Conservation (phyloP, 805 yeast species). For the Hanseniaspora hatyaiensis region DNA sequence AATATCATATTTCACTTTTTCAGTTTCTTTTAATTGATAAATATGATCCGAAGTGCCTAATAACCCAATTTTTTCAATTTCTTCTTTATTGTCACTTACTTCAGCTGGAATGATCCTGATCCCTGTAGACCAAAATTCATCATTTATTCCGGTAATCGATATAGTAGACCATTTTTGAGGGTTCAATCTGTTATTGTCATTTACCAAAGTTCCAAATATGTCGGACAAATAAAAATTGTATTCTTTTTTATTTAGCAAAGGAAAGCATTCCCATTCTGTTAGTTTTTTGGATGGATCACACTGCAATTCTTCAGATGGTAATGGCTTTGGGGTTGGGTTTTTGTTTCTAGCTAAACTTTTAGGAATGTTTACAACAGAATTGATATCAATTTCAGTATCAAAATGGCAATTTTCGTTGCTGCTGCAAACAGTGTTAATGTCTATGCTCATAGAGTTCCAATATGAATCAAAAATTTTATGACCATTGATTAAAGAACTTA, state of each 20-base stretch:
- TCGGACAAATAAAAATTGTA: constrained; percentile 45
- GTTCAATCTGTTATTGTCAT: constrained; percentile 41
- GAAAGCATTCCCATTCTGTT: constrained; percentile 67
- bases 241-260: constrained; percentile 42
- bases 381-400: constrained; percentile 53
- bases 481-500: constrained; percentile 76
- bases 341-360: constrained; percentile 49
- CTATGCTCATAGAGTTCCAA: constrained; percentile 91
- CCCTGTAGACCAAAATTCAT: constrained; percentile 39
- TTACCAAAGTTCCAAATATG: constrained; percentile 57
- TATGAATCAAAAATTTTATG: constrained; percentile 79
- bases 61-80: constrained; percentile 9
- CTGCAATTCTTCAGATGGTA: constrained; percentile 51
- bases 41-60: constrained; percentile 31
- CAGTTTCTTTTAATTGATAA: constrained; percentile 27
- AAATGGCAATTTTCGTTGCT: constrained; percentile 34
- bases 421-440: constrained; percentile 48
- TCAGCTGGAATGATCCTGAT: constrained; percentile 24
- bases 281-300: constrained; percentile 57
- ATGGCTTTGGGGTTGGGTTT: constrained; percentile 72
- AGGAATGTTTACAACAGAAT: constrained; percentile 60
- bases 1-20: constrained; percentile 21
- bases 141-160: constrained; percentile 36
- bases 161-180: constrained; percentile 37
- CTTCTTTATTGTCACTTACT: background rate